These are phyloP conservation scores for Torrubiellomyces zombiae DNA, from an alignment of 2,329 filamentous ascomycete species.

Conservation along the genomic window DNA sequence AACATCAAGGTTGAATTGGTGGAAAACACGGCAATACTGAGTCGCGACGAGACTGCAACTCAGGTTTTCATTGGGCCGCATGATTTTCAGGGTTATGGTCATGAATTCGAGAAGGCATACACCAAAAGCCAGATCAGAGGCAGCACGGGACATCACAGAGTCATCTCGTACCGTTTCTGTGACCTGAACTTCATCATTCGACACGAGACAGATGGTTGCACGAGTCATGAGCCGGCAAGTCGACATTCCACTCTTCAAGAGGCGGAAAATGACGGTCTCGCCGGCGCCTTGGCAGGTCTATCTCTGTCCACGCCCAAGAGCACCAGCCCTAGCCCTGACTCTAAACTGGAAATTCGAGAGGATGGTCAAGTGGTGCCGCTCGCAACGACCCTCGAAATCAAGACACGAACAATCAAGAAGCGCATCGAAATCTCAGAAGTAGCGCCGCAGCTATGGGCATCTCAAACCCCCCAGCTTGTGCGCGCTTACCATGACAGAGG, in stretches of 20 bases:
- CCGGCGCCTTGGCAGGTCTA: conserved; percentile 9
- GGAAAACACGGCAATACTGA: conserved; percentile 20
- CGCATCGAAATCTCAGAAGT: conserved; percentile 17
- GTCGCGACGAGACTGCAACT: conserved; percentile 15
- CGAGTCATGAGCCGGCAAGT: conserved; percentile 5
- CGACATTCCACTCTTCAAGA: neutral
- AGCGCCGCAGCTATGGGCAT: conserved; percentile 25
- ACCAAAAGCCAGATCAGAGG: conserved; percentile 16
- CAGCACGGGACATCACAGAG: conserved; percentile 27
- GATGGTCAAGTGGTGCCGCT: conserved; percentile 16
- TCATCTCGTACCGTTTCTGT: conserved; percentile 26
- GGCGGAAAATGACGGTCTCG: conserved; percentile 6
- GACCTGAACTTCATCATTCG: conserved; percentile 23
- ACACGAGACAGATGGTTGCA: conserved; percentile 27
- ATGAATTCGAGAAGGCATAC: conserved; percentile 26
- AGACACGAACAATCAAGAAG: conserved; percentile 20
- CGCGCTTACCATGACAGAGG: conserved; percentile 23
- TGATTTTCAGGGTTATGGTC: conserved; percentile 24
- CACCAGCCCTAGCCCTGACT: conserved; percentile 4
- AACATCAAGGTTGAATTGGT: conserved; percentile 23
- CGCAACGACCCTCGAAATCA: conserved; percentile 25
- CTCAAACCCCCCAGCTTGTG: conserved; percentile 29
- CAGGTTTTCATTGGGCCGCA: conserved; percentile 12
- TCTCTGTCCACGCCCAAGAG: conserved; percentile 8
- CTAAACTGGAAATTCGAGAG: conserved; percentile 14